Percentiles rank a stretch among this genome's conserved stretches.
Conservation (phyloP, 2,329 filamentous ascomycete genomes). For the Microsporum audouinii region DNA sequence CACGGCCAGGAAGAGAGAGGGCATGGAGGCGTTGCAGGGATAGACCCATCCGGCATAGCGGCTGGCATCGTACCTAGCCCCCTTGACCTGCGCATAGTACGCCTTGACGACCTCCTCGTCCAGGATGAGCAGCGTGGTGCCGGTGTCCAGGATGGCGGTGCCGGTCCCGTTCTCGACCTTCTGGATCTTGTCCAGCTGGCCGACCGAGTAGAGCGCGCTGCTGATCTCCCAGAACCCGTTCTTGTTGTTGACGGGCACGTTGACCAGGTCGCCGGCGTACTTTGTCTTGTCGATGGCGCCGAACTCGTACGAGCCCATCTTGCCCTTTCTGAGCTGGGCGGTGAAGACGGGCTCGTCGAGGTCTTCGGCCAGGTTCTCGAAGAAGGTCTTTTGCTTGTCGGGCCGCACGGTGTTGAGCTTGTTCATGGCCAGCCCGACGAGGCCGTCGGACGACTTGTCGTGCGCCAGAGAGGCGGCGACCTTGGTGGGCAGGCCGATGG, state of each 20-base stretch:
- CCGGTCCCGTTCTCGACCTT: slow-evolving; percentile 15
- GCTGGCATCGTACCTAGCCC: slow-evolving; percentile 35
- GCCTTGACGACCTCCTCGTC: slow-evolving; percentile 44
- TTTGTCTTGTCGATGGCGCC: slow-evolving; percentile 55
- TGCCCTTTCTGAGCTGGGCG: slow-evolving; percentile 51
- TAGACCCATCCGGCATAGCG: slow-evolving; percentile 44
- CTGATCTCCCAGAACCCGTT: slow-evolving; percentile 60
- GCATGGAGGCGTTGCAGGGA: slow-evolving; percentile 44
- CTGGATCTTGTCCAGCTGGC: slow-evolving; percentile 20
- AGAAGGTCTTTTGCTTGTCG: slow-evolving; percentile 57
- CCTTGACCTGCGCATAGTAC: slow-evolving; percentile 49
- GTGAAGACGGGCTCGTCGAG: slow-evolving; percentile 60
- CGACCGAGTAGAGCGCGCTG: slow-evolving; percentile 47
- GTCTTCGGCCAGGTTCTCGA: slow-evolving; percentile 53
- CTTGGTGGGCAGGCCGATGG: slow-evolving; percentile 53
- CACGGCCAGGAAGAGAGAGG: slow-evolving; percentile 46
- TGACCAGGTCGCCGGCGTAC: slow-evolving; percentile 52
- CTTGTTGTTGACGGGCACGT: slow-evolving; percentile 49
- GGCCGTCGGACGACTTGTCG: slow-evolving; percentile 46
- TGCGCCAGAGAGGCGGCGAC: slow-evolving; percentile 45
- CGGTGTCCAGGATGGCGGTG: slow-evolving; percentile 55
- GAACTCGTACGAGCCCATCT: slow-evolving; percentile 59
- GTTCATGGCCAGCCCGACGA: slow-evolving; percentile 52
- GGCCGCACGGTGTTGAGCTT: slow-evolving; percentile 53
- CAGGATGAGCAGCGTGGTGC: slow-evolving; percentile 55